Evolutionary conservation across 768 basidiomycete species (phyloP), one percentile per base, ranked within the genome.

Genomic region (Mycena albidolilacea): DNA sequence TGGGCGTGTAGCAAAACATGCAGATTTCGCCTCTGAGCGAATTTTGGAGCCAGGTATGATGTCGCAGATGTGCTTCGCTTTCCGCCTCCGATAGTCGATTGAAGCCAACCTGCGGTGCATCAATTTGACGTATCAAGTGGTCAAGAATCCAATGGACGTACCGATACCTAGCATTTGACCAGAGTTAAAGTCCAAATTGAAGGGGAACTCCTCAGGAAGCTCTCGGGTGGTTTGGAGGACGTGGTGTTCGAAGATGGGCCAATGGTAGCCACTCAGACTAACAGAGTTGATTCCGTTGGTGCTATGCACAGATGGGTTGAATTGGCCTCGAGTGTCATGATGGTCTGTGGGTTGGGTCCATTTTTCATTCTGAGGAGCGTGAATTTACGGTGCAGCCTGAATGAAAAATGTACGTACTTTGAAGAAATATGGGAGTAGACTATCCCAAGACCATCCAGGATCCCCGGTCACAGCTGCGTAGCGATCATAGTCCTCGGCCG

Each of bases 271-370:
- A 9, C 78, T 72, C 5, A 86, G 72, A 66, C 81, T 82, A 50
- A 82, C 80, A 0, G 64, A 66, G 41, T 74, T 77, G 7, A 78
- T 75, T 21, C 86, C 86, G 8, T 73, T 54, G 30, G 76, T 77
- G 17, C 84, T 79, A 69, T 87, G 86, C 19, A 84, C 69, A 0
- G 74, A 50, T 2, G 86, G 84, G 69, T 84, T 74, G 70, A 81
- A 84, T 71, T 87, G 79, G 4, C 84, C 84, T 2, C 77, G 78
- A 46, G 78, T 84, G 69, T 85, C 79, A 67, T 85, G 85, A 38
- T 78, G 69, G 68, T 86, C 85, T 12, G 80, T 79, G 3, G 87
- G 84, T 17, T 78, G 73, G 3, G 71, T 69, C 71, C 79, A 83
- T 52, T 74, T 78, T 74, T 87, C 86, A 72, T 81, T 81, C 85